phyloP scores from a whole-genome alignment of 352 stramenopile species.

The Globisporangium barbulae region DNA sequence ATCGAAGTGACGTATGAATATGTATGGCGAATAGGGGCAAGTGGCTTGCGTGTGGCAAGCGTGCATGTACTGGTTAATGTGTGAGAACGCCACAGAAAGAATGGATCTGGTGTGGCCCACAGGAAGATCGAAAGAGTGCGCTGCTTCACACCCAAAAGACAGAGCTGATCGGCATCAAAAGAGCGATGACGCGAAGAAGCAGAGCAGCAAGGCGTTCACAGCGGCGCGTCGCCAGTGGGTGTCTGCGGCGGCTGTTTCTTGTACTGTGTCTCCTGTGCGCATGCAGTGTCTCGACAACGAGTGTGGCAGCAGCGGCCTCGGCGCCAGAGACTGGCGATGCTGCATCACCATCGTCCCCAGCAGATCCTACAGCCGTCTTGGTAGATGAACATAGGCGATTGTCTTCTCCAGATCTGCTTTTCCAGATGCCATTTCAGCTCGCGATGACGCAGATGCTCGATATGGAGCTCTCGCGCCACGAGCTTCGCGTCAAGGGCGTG shows the following conservation, averaged over 20 bases:
- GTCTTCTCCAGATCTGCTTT: conserved; percentile 5
- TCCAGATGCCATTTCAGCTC: conserved; percentile 12
- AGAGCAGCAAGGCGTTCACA: neutral
- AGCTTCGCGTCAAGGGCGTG: conserved; percentile 10
- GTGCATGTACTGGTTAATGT: too few relatives aligned
- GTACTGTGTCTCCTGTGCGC: neutral
- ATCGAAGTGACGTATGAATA: neutral
- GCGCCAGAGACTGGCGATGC: neutral
- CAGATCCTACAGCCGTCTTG: neutral
- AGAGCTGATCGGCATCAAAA: neutral
- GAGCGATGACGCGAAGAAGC: neutral
- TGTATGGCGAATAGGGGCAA: neutral
- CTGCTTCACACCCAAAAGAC: neutral
- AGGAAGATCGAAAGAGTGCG: conserved; percentile 5
- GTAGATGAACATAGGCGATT: neutral
- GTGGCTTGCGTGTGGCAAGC: too few relatives aligned
- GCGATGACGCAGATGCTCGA: conserved; percentile 6
- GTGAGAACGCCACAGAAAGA: neutral
- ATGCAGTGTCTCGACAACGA: neutral
- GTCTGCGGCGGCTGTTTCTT: neutral
- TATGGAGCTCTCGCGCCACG: conserved; percentile 1
- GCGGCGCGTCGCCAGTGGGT: neutral
- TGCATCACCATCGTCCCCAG: neutral
- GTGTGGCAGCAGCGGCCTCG: neutral
- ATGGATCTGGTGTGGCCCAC: neutral